phyloP scores from a whole-genome alignment of 768 basidiomycete genomes.

The Boletellus sp. region DNA sequence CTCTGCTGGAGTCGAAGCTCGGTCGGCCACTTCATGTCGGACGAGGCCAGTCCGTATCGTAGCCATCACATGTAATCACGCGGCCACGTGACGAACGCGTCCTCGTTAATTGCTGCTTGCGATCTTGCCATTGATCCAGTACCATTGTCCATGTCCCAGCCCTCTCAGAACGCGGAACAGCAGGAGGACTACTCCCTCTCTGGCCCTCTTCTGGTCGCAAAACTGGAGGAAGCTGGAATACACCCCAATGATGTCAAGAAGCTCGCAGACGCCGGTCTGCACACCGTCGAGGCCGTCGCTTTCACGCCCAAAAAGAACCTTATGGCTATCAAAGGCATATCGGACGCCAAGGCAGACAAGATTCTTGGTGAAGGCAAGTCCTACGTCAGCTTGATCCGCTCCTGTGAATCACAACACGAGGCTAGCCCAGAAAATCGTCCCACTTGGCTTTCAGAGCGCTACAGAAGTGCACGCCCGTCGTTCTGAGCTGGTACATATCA shows the following conservation, averaged over 20 bases:
- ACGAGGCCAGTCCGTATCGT: not conserved
- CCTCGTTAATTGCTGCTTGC: conserved; percentile 2
- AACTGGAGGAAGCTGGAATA: conserved; percentile 86
- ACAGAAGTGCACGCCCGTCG: conserved; percentile 95
- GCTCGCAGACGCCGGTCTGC: conserved; percentile 83
- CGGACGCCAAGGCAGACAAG: conserved; percentile 96
- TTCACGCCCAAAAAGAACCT: conserved; percentile 95
- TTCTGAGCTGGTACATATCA: conserved; percentile 93
- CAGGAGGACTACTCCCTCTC: conserved; percentile 54
- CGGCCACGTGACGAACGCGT: conserved; percentile 34
- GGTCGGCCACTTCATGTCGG: conserved; percentile 36
- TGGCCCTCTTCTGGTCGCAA: conserved; percentile 81
- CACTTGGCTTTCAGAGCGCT: conserved; percentile 96
- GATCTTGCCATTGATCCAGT: not conserved
- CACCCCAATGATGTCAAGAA: conserved; percentile 92
- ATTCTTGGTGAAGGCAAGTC: conserved; percentile 82
- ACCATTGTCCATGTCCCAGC: conserved; percentile 39
- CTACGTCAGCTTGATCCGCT: not conserved
- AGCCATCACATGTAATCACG: conserved; percentile 5
- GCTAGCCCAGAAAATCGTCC: conserved; percentile 90
- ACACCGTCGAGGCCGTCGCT: conserved; percentile 94
- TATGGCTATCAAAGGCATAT: conserved; percentile 91
- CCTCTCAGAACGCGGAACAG: conserved; percentile 47
- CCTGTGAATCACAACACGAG: conserved; percentile 8
- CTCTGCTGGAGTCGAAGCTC: conserved; percentile 65